These are phyloP conservation scores for Ambrosiella cleistominuta DNA, from an alignment of 2,329 filamentous ascomycete genomes.

Conservation along the genomic window DNA sequence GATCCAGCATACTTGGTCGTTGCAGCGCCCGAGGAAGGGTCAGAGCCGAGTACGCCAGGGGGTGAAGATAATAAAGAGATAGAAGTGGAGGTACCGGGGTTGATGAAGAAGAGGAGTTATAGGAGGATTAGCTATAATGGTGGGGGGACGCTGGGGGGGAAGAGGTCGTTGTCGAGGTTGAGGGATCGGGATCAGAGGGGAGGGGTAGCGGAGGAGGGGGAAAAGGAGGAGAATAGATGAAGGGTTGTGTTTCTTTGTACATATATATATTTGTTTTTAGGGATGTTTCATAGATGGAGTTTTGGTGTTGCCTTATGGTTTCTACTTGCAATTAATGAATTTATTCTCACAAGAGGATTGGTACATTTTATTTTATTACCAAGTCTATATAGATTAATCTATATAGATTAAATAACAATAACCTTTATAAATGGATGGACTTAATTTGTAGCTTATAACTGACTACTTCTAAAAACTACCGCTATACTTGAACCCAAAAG, in stretches of 20 bases:
- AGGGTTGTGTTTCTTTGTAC: background rate
- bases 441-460: no score
- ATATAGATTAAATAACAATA: no score
- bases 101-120: background rate
- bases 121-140: background rate
- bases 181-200: constrained; percentile 1
- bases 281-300: background rate
- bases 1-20: constrained; percentile 38
- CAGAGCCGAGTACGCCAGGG: constrained; percentile 35
- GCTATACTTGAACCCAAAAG: background rate
- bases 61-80: constrained; percentile 20
- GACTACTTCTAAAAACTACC: background rate
- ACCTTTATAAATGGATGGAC: no score
- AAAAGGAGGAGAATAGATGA: background rate
- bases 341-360: background rate
- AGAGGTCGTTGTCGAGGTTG: constrained; percentile 8
- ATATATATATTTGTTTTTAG: background rate
- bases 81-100: background rate
- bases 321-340: background rate
- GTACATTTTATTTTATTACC: no score
- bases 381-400: no score
- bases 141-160: background rate
- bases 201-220: background rate
- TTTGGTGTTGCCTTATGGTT: no score
- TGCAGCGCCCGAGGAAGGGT: constrained; percentile 41